These are phyloP conservation scores for Paramecium biaurelia DNA, from an alignment of 73 alveolate genomes.

Conservation along the genomic window DNA sequence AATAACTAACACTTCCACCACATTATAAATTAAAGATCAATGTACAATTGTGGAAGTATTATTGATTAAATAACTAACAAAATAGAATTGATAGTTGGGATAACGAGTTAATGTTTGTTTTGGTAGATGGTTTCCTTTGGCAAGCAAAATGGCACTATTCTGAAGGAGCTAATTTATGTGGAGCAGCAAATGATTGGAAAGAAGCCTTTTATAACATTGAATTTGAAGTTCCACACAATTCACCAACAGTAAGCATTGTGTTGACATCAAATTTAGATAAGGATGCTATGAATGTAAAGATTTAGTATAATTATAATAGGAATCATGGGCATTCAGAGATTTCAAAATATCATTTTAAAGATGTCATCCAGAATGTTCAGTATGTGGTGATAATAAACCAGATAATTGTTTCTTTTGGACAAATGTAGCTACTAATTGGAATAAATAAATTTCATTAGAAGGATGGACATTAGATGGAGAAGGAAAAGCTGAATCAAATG, in stretches of 20 bases:
- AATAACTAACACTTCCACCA: conserved; percentile 28
- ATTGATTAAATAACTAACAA: background rate
- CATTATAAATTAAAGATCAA: conserved; percentile 41
- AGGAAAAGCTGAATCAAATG: conserved; percentile 29
- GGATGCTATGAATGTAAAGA: conserved; percentile 15
- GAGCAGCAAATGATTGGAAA: conserved; percentile 34
- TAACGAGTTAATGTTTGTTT: conserved; percentile 5
- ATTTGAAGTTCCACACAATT: conserved; percentile 41
- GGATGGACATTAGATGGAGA: conserved; percentile 55
- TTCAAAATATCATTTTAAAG: conserved; percentile 9
- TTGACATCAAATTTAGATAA: conserved; percentile 45
- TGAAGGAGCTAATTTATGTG: conserved; percentile 37
- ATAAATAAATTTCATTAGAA: background rate
- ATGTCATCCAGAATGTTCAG: conserved; percentile 35
- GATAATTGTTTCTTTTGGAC: conserved; percentile 35
- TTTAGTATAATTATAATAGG: background rate
- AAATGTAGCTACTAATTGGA: background rate
- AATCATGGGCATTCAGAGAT: conserved; percentile 55
- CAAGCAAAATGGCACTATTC: conserved; percentile 51
- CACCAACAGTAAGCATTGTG: conserved; percentile 30
- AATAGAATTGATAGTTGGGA: conserved; percentile 52
- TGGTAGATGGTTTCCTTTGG: conserved; percentile 41
- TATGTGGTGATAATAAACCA: conserved; percentile 10
- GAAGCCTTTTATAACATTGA: conserved; percentile 25
- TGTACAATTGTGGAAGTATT: conserved; percentile 38